These are phyloP conservation scores for Fusarium protoensiforme DNA, from an alignment of 2,329 filamentous ascomycete genomes.

Conservation along the genomic window DNA sequence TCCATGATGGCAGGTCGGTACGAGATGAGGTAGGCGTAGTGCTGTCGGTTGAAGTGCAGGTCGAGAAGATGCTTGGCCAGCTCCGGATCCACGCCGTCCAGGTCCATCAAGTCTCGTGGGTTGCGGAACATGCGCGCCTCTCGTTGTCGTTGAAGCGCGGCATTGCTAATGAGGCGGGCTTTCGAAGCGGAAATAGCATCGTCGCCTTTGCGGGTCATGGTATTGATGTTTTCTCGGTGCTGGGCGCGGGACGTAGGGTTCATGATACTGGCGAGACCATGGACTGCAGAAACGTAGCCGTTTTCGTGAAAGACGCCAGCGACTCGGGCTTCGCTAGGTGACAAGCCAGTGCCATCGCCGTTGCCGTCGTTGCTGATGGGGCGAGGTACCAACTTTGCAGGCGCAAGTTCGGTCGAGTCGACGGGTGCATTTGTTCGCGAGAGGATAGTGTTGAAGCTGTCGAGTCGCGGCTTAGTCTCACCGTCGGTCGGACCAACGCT, in stretches of 20 bases:
- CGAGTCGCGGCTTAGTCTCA: slow-evolving; percentile 39
- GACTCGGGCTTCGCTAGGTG: slow-evolving; percentile 49
- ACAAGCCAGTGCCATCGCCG: slow-evolving; percentile 44
- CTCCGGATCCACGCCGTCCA: slow-evolving; percentile 49
- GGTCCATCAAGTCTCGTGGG: slow-evolving; percentile 46
- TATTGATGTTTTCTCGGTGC: slow-evolving; percentile 45
- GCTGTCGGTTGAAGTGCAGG: slow-evolving; percentile 52
- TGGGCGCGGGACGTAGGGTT: slow-evolving; percentile 44
- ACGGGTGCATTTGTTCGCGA: slow-evolving; percentile 28
- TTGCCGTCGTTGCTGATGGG: slow-evolving; percentile 45
- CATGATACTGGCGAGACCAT: slow-evolving; percentile 50
- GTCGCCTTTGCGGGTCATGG: slow-evolving; percentile 41
- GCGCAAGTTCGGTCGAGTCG: slow-evolving; percentile 23
- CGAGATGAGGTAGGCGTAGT: slow-evolving; percentile 51
- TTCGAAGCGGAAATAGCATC: slow-evolving; percentile 44
- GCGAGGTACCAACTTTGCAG: slow-evolving; percentile 35
- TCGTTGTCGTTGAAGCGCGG: slow-evolving; percentile 47
- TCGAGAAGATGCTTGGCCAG: slow-evolving; percentile 51
- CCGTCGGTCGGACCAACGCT: slow-evolving; percentile 42
- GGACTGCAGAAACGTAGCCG: slow-evolving; percentile 49
- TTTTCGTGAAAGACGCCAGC: slow-evolving; percentile 50
- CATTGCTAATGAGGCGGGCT: slow-evolving; percentile 50
- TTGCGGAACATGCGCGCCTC: slow-evolving; percentile 46
- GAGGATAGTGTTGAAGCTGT: slow-evolving; percentile 39
- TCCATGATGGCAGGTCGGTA: slow-evolving; percentile 55